These are phyloP conservation scores for Pestalotiopsis sp. DNA, from an alignment of 2,329 filamentous ascomycete species.

Conservation along the genomic window DNA sequence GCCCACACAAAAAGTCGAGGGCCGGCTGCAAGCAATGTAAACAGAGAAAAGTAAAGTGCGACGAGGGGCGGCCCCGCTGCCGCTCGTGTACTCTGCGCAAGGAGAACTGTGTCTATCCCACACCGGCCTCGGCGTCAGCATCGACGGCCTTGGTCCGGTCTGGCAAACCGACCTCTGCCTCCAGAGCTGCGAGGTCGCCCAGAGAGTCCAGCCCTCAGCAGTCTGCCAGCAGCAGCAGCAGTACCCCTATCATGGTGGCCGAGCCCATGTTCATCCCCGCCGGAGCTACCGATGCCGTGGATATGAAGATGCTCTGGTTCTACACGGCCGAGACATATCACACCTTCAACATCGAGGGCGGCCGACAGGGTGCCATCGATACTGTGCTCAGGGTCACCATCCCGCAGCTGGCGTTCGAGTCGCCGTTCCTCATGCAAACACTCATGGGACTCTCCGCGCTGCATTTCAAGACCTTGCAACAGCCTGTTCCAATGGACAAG, in stretches of 20 bases:
- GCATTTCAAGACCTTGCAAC: conserved; percentile 47
- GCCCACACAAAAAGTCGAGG: conserved; percentile 58
- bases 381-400: conserved; percentile 49
- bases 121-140: conserved; percentile 18
- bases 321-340: conserved; percentile 50
- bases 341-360: conserved; percentile 47
- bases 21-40: conserved; percentile 59
- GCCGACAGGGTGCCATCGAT: conserved; percentile 37
- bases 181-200: not conserved
- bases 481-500: conserved; percentile 41
- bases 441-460: conserved; percentile 55
- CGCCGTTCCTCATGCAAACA: conserved; percentile 58
- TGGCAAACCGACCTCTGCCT: conserved; percentile 7
- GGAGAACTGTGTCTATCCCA: conserved; percentile 50
- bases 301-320: conserved; percentile 60
- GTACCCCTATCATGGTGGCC: conserved; percentile 22
- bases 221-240: not conserved
- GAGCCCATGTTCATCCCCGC: conserved; percentile 40
- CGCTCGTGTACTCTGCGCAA: conserved; percentile 50
- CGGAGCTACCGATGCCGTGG: conserved; percentile 37
- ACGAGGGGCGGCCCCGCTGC: conserved; percentile 51
- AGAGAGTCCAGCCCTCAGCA: conserved; percentile 5
- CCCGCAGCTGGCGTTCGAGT: conserved; percentile 52
- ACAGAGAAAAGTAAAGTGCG: conserved; percentile 41
- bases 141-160: not conserved